Percentiles rank a stretch among this genome's conserved stretches.
These are phyloP conservation scores for Phytopythium sindhum DNA, from an alignment of 352 stramenopile species.

Conservation along the genomic window DNA sequence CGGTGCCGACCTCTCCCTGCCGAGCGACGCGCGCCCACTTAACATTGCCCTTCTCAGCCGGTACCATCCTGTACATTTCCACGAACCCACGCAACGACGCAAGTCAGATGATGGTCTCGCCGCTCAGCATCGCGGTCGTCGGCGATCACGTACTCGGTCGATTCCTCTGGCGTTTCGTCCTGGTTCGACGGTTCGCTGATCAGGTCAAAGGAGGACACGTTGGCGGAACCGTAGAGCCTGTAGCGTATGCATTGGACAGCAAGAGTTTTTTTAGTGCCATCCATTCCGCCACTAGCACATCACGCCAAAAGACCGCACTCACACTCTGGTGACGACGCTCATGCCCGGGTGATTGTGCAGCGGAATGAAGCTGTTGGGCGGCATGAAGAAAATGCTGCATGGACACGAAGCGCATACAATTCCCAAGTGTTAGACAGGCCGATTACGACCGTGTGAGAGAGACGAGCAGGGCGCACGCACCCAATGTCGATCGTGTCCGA, in stretches of 20 bases:
- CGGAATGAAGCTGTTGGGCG: slow-evolving; percentile 66
- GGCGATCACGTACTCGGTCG: slow-evolving; percentile 4
- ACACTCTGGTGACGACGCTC: slow-evolving; percentile 83
- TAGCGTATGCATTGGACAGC: background rate
- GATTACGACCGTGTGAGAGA: background rate
- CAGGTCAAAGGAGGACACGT: slow-evolving; percentile 73
- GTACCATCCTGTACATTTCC: slow-evolving; percentile 19
- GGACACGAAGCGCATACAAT: background rate
- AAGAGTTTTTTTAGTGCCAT: background rate
- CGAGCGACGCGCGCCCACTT: slow-evolving; percentile 65
- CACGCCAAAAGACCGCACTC: slow-evolving; percentile 10
- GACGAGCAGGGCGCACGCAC: slow-evolving; percentile 14
- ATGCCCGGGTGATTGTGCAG: slow-evolving; percentile 84
- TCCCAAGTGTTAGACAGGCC: background rate
- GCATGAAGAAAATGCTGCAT: slow-evolving; percentile 80
- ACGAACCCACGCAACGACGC: background rate
- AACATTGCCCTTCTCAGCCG: slow-evolving; percentile 33
- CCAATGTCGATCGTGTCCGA: slow-evolving; percentile 81
- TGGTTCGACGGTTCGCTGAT: slow-evolving; percentile 40
- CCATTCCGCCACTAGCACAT: background rate
- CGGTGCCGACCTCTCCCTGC: slow-evolving; percentile 43
- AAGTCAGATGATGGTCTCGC: background rate
- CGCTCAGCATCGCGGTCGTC: too few species aligned
- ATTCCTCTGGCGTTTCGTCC: slow-evolving; percentile 9
- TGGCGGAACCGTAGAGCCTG: slow-evolving; percentile 73